These are phyloP conservation scores for Solanum verrucosum DNA, from an alignment of 257 asterid genomes.

Conservation along the genomic window DNA sequence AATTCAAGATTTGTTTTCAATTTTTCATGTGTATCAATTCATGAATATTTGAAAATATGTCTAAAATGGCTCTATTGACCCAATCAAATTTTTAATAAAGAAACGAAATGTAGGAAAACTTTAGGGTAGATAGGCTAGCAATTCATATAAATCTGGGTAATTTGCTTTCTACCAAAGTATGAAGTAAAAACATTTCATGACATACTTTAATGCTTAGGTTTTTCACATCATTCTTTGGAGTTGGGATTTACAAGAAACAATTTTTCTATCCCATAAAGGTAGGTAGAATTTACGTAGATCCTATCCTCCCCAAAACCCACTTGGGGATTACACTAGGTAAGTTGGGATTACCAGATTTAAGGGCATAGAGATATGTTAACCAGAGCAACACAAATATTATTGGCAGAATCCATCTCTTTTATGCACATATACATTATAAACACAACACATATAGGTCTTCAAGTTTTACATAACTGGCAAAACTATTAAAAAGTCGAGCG, in stretches of 20 bases:
- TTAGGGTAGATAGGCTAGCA: background rate
- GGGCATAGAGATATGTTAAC: background rate
- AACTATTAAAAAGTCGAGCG: background rate
- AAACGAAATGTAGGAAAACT: background rate
- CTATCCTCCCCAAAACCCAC: background rate
- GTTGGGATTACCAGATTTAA: no score
- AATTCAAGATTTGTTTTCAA: no score
- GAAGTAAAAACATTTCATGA: background rate
- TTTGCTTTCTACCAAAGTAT: background rate
- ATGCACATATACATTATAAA: background rate
- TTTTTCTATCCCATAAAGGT: background rate
- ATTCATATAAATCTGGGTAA: background rate
- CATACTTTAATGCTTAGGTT: background rate
- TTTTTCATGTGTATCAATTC: no score
- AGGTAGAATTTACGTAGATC: background rate
- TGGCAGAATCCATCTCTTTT: background rate
- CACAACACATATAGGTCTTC: background rate
- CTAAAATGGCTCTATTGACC: no score
- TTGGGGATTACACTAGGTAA: no score
- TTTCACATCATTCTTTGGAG: background rate
- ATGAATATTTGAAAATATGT: no score
- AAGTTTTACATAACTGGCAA: background rate
- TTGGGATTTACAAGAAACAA: background rate
- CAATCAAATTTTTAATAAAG: background rate
- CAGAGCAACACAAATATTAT: background rate